Conservation (phyloP, 2,329 filamentous ascomycete species). For the Hawksworthiomyces lignivorus region DNA sequence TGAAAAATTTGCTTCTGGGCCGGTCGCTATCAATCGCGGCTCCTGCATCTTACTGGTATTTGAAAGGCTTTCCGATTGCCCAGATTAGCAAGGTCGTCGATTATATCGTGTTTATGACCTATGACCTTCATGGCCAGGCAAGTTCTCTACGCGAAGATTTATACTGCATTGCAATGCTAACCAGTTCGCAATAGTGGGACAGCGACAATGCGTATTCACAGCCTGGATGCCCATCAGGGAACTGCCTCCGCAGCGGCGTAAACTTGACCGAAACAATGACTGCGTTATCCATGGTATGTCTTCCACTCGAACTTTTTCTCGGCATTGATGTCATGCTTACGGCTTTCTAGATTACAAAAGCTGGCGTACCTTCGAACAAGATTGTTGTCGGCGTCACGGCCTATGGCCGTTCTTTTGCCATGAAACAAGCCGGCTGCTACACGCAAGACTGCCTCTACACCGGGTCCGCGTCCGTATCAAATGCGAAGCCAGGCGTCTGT, state of each 20-base stretch:
- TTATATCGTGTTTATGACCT: constrained; percentile 28
- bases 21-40: constrained; percentile 21
- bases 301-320: too few relatives aligned
- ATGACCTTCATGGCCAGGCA: constrained; percentile 30
- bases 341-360: constrained; percentile 33
- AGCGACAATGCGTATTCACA: constrained; percentile 14
- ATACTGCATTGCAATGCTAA: too few relatives aligned
- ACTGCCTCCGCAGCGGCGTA: constrained; percentile 26
- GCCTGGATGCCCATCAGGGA: constrained; percentile 22
- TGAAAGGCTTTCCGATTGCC: constrained; percentile 22
- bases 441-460: constrained; percentile 25
- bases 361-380: constrained; percentile 20
- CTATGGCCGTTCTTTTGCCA: constrained; percentile 28
- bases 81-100: constrained; percentile 21
- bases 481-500: constrained; percentile 25
- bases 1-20: constrained; percentile 17
- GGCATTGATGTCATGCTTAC: too few relatives aligned
- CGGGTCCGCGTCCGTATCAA: constrained; percentile 19
- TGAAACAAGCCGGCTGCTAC: constrained; percentile 22
- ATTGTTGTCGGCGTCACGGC: constrained; percentile 25
- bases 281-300: constrained; percentile 27
- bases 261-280: constrained; percentile 28
- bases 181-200: too few relatives aligned
- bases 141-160: too few relatives aligned
- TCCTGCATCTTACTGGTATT: constrained; percentile 25